Base-by-base conservation (phyloP, 768 basidiomycete genomes). In the Heimioporus sp. region DNA sequence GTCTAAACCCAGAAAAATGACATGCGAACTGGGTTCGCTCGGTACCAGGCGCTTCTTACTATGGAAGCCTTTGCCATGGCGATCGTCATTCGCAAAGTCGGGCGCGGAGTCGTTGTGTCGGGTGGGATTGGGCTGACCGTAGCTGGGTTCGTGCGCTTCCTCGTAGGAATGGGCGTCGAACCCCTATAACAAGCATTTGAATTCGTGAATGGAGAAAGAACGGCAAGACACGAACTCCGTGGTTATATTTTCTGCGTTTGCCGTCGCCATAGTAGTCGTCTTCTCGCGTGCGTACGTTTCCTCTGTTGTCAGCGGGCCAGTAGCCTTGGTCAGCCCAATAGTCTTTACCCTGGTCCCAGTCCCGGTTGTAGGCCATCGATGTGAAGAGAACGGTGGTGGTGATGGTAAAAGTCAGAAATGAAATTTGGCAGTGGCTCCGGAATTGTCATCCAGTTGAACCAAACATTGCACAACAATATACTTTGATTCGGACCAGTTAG, bases 1-100 rank as follows among this genome's bases (percentile, higher is more conserved):
- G 70, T 97, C 94, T 52, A 98, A 72, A 50, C 94, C 94, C 55
- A 98, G 83, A 71, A 97, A 96, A 65, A 97, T 96, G 67, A 98
- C 90, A 73, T 98, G 93, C 41, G 86, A 83, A 66, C 89, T 92
- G 43, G 90, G 86, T 67, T 92, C 90, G 48, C 90, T 93, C 30
- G 90, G 87, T 52, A 81, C 76, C 38, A 90, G 77, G 48, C 90
- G 87, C 69, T 91, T 90, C 76, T 90, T 90, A 65, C 65, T 66
- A 57, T 66, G 65, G 62, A 79, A 79, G 49, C 69, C 62, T 43
- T 72, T 68, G 50, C 63, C 61, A 13, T 66, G 61, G 40, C 76
- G 76, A 59, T 81, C 82, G 64, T 85, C 82, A 48, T 78, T 74
- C 24, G 74, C 65, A 60, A 73, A 63, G 45, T 83, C 81, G 52